phyloP scores from a whole-genome alignment of 2,329 filamentous ascomycete genomes.

The Xylariales sp. region DNA sequence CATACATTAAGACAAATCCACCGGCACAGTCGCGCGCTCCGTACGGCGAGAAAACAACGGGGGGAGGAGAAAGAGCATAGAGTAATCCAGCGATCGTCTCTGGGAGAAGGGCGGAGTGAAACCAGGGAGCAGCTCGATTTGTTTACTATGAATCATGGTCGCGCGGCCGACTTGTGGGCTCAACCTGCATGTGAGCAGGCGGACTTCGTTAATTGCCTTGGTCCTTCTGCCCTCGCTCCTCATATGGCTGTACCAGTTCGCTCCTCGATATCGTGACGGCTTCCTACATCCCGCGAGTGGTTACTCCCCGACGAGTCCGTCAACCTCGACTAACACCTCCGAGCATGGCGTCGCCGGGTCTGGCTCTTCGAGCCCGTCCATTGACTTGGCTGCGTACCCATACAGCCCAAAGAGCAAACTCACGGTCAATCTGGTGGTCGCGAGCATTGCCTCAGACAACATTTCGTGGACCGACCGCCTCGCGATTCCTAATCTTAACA shows the following conservation, averaged over 20 bases:
- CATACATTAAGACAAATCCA: no score
- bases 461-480: slow-evolving; percentile 24
- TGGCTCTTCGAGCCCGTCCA: not conserved
- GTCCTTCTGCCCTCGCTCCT: slow-evolving; percentile 5
- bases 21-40: no score
- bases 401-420: slow-evolving; percentile 11
- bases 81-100: no score
- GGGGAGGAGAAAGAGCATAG: no score
- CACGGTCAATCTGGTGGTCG: slow-evolving; percentile 25
- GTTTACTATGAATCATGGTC: slow-evolving; percentile 8
- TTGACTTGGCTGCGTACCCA: slow-evolving; percentile 13
- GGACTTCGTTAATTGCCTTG: slow-evolving; percentile 1
- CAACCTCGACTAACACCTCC: slow-evolving; percentile 1
- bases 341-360: not conserved
- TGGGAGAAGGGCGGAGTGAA: no score
- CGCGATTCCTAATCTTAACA: slow-evolving; percentile 24
- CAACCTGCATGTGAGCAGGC: slow-evolving; percentile 1
- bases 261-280: no score
- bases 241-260: slow-evolving; percentile 7
- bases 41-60: no score
- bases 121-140: no score
- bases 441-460: slow-evolving; percentile 20
- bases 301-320: not conserved
- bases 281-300: not conserved
- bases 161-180: not conserved